phyloP scores from a whole-genome alignment of 305 asterid species.

The Solanum hybrid region DNA sequence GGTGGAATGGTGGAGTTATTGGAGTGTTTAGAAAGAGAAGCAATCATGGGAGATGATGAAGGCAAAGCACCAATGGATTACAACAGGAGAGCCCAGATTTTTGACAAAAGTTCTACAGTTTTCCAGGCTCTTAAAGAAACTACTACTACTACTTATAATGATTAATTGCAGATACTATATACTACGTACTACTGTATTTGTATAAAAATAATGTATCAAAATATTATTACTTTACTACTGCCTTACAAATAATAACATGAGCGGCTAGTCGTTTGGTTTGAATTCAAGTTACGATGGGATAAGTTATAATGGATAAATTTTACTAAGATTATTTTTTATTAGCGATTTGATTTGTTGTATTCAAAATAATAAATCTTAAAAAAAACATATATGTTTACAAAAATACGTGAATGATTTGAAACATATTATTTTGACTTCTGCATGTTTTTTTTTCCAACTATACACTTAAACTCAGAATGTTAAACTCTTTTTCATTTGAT shows the following conservation, averaged over 20 bases:
- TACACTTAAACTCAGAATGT: neutral
- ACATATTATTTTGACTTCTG: neutral
- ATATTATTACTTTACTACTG: neutral
- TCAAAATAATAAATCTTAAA: no score
- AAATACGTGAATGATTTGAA: neutral
- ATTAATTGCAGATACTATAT: neutral
- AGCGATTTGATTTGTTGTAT: no score
- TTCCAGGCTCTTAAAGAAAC: conserved; percentile 56
- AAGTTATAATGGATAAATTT: no score
- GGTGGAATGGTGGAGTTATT: conserved; percentile 46
- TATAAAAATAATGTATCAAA: neutral
- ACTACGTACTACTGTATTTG: neutral
- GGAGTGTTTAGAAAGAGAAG: conserved; percentile 49
- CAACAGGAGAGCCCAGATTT: conserved; percentile 62
- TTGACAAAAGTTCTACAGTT: conserved; percentile 48
- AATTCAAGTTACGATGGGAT: no score
- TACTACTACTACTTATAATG: neutral
- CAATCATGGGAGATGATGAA: conserved; percentile 76
- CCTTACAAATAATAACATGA: neutral
- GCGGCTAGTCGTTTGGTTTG: neutral
- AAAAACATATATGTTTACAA: no score
- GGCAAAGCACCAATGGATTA: conserved; percentile 74
- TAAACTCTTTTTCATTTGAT: no score
- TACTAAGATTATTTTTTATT: no score
- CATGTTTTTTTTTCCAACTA: no score